These are phyloP conservation scores for Mariannaea elegans DNA, from an alignment of 2,329 filamentous ascomycete genomes.

Conservation along the genomic window DNA sequence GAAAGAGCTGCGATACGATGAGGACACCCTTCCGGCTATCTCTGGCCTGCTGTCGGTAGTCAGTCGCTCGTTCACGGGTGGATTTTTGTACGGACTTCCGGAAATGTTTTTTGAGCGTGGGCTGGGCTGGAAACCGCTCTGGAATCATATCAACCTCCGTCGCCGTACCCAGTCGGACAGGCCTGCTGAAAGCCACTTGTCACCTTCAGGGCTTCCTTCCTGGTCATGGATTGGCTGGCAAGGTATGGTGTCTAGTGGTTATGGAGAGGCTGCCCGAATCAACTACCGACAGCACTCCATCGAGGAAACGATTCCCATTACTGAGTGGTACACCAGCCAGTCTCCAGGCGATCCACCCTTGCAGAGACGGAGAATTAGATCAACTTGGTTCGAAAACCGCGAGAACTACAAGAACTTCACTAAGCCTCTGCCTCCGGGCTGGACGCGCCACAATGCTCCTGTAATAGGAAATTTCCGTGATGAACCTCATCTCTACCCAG, in stretches of 20 bases:
- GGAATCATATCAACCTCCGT: background rate
- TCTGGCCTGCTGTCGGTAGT: background rate
- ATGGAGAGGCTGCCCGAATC: background rate
- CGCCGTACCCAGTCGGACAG: background rate
- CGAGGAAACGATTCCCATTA: constrained; percentile 3
- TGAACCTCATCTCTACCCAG: background rate
- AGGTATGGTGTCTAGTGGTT: background rate
- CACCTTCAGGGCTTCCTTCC: constrained; percentile 2
- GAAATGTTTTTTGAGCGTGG: constrained; percentile 21
- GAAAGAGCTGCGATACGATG: background rate
- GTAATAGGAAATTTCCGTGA: background rate
- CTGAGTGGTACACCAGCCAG: constrained; percentile 12
- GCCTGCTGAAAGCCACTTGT: background rate
- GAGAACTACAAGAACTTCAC: constrained; percentile 6
- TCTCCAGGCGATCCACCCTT: background rate
- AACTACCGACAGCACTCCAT: background rate
- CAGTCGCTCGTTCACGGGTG: constrained; percentile 10
- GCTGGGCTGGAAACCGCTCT: background rate
- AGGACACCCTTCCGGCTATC: constrained; percentile 16
- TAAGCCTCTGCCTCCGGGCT: background rate
- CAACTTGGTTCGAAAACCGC: constrained; percentile 15
- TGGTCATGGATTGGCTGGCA: constrained; percentile 27
- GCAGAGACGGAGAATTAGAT: constrained; percentile 1
- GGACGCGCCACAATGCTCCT: constrained; percentile 10
- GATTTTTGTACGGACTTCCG: constrained; percentile 14